These are phyloP conservation scores for Chenopodium formosanum DNA, from an alignment of 148 eudicot genomes.

Conservation along the genomic window DNA sequence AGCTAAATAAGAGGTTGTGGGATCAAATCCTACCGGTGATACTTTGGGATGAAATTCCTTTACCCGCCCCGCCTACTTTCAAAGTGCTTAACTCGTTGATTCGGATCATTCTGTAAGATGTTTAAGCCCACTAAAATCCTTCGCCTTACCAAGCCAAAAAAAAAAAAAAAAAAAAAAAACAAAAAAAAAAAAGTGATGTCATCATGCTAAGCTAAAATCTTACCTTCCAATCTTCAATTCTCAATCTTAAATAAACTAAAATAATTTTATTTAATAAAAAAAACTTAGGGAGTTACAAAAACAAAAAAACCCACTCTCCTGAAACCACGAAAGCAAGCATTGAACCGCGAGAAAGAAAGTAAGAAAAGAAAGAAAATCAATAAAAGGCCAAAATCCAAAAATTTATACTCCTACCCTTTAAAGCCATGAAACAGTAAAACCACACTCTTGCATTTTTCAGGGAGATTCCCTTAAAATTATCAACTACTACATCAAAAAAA, in stretches of 20 bases:
- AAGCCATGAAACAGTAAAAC: constrained; percentile 7
- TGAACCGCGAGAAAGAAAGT: not conserved
- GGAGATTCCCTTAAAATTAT: not conserved
- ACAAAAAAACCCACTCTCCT: constrained; percentile 1
- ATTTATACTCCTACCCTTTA: not conserved
- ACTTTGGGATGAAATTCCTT: too few species aligned
- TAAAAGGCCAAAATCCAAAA: not conserved
- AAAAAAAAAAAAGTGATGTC: not conserved
- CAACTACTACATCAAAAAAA: not conserved
- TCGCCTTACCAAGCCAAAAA: too few species aligned
- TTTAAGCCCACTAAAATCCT: too few species aligned
- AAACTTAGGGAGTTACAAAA: not conserved
- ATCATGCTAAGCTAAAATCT: not conserved
- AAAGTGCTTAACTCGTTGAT: too few species aligned
- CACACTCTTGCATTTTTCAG: constrained; percentile 4
- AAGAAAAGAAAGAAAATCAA: not conserved
- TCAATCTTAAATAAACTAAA: not conserved
- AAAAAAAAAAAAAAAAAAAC: too few species aligned
- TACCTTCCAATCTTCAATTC: not conserved
- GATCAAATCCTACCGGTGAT: too few species aligned
- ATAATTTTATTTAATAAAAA: not conserved
- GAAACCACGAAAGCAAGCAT: not conserved
- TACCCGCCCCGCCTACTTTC: too few species aligned
- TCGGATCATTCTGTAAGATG: too few species aligned
- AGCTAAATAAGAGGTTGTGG: too few species aligned